Evolutionary conservation across 352 stramenopile genomes (phyloP).

Genomic region (Phytophthora rubi): DNA sequence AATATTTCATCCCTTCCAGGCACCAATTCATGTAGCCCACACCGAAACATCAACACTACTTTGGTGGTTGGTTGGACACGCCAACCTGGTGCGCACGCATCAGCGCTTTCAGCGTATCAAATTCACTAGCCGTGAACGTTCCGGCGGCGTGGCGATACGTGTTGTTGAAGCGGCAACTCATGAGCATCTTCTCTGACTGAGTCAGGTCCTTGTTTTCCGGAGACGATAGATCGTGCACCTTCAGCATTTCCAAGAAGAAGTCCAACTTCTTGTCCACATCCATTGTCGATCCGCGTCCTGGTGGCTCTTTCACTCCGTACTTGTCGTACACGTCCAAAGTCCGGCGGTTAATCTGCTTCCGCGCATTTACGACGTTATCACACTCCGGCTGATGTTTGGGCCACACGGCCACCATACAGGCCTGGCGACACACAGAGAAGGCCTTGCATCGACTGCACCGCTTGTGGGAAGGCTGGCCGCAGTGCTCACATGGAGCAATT

Average conservation of each 20-base stretch:
- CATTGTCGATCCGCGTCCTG: slow-evolving; percentile 26
- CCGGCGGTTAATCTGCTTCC: slow-evolving; percentile 21
- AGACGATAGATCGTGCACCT: slow-evolving; percentile 32
- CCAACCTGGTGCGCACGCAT: slow-evolving; percentile 35
- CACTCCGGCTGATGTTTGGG: slow-evolving; percentile 37
- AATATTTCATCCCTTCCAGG: too few relatives aligned
- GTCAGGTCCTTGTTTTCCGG: slow-evolving; percentile 25
- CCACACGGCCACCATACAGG: slow-evolving; percentile 36
- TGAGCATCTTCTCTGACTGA: slow-evolving; percentile 39
- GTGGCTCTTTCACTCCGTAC: slow-evolving; percentile 23
- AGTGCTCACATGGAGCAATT: slow-evolving; percentile 32
- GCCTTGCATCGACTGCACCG: slow-evolving; percentile 42
- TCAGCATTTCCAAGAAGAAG: slow-evolving; percentile 34
- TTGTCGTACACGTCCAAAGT: slow-evolving; percentile 25
- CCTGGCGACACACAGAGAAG: slow-evolving; percentile 30
- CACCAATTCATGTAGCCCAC: too few relatives aligned
- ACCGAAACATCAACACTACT: too few relatives aligned
- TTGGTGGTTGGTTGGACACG: neutral
- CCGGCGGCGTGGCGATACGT: slow-evolving; percentile 34
- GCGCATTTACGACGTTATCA: slow-evolving; percentile 24
- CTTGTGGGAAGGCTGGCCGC: slow-evolving; percentile 24
- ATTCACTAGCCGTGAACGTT: slow-evolving; percentile 27
- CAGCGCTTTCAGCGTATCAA: slow-evolving; percentile 27
- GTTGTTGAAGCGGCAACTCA: slow-evolving; percentile 49
- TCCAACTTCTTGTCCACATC: slow-evolving; percentile 31